Evolutionary conservation across 768 basidiomycete species (phyloP).

Genomic region (Xerocomellus dryophilus): DNA sequence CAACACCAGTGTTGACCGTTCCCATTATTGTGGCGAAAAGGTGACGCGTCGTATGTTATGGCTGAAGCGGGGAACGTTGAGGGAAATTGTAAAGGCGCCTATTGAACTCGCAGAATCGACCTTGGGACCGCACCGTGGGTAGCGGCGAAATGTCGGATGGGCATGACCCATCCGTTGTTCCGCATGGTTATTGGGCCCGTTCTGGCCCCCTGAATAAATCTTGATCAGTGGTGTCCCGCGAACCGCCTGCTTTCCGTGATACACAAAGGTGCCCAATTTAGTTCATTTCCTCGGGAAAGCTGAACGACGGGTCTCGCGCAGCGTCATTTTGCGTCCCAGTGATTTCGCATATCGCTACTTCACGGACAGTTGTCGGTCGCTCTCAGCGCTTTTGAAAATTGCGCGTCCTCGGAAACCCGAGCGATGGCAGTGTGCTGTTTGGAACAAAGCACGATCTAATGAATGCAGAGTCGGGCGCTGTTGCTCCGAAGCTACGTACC

Average conservation of each 20-base stretch:
- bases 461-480: conserved; percentile 36
- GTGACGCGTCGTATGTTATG: neutral
- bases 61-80: neutral
- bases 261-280: neutral
- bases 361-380: conserved; percentile 49
- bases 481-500: conserved; percentile 38
- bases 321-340: neutral
- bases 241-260: no score
- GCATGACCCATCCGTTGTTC: neutral
- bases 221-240: neutral
- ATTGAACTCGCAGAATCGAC: neutral
- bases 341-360: neutral
- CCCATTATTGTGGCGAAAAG: conserved; percentile 31
- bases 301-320: neutral
- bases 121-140: neutral
- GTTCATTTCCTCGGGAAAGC: neutral
- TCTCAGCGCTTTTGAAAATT: conserved; percentile 27
- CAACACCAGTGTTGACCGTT: conserved; percentile 48
- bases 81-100: neutral
- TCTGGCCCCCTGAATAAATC: neutral
- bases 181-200: neutral
- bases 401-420: conserved; percentile 25
- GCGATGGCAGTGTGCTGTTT: neutral
- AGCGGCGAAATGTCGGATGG: neutral
- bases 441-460: no score